Conservation (phyloP, 352 stramenopile genomes). For the Phytopythium litorale region DNA sequence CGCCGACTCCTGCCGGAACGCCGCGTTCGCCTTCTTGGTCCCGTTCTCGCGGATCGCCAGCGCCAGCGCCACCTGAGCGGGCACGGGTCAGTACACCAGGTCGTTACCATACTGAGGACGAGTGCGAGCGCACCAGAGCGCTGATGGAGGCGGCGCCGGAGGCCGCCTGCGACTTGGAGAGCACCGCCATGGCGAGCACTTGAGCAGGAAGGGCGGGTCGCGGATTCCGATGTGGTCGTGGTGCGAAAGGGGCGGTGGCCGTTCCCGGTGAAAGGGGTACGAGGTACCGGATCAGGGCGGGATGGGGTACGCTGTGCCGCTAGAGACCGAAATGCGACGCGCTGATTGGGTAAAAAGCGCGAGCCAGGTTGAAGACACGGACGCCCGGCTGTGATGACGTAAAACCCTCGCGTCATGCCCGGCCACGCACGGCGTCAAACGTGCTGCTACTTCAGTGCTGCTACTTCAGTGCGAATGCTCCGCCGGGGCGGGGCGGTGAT, state of each 20-base stretch:
- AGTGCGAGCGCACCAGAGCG: conserved; percentile 30
- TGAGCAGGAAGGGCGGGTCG: no score
- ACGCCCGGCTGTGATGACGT: no score
- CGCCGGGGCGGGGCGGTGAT: no score
- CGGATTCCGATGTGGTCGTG: conserved; percentile 20
- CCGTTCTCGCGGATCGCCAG: conserved; percentile 67
- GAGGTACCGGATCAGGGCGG: conserved; percentile 1
- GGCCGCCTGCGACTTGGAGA: conserved; percentile 52
- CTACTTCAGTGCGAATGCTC: no score
- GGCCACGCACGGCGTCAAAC: no score
- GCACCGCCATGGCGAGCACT: conserved; percentile 32
- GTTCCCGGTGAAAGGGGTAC: not conserved
- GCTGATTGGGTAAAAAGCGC: not conserved
- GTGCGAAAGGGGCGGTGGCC: not conserved
- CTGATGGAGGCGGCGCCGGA: conserved; percentile 36
- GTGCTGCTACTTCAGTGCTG: no score
- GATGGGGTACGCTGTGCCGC: not conserved
- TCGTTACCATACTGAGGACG: no score
- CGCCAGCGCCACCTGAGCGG: conserved; percentile 41
- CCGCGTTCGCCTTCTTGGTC: conserved; percentile 44
- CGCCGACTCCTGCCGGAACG: conserved; percentile 49
- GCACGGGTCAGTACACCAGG: no score
- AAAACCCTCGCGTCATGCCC: no score
- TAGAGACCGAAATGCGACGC: no score
- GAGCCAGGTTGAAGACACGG: not conserved